Base-by-base conservation (phyloP, 345 rosid genomes). In the Eucalyptus albens region DNA sequence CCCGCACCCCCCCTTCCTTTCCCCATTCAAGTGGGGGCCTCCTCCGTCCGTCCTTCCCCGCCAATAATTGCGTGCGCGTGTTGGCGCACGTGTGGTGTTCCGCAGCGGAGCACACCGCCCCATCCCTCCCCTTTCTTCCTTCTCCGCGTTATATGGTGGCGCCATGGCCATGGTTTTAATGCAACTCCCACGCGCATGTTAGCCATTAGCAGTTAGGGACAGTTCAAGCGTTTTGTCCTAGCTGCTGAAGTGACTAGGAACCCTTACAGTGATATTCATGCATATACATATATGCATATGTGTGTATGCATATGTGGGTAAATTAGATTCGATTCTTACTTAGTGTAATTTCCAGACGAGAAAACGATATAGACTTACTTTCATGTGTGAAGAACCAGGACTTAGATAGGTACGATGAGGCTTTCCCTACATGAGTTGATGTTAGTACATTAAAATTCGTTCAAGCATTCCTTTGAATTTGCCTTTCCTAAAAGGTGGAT, bases 61-160 rank as follows among this genome's bases (percentile, higher is more conserved):
- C 9, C 90, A 91, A 92, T 92, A 89, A 91, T 91, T 90, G 89
- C 51, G n/a, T 87, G 90, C 89, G 90, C 91, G 91, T 88, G 93
- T 88, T 45, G 67, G 87, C 69, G 92, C 95, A 93, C 93, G 95
- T 94, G 94, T 90, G 94, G 88, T 91, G 93, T 85, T 91, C 89
- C 88, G 86, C 88, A 86, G 87, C 47, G 37, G 85, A 77, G 85
- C 85, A 6, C 47, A 6, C 15, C 42, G 7, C 82, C 59, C 59
- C 59, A 53, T 11, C 62, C 51, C 15, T 5, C 17, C 27, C 27
- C 19, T 47, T 89, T 21, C 22, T 29, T 42, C 50, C 49, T n/a
- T 26, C 65, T 47, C 37, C 37, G 7, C 12, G 6, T 50, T 22
- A 37, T 86, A 65, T 2, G 85, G 37, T n/a, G 56, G 62, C 14